Base-by-base conservation (phyloP, 2,329 filamentous ascomycete genomes). In the Aschersonia sp. region DNA sequence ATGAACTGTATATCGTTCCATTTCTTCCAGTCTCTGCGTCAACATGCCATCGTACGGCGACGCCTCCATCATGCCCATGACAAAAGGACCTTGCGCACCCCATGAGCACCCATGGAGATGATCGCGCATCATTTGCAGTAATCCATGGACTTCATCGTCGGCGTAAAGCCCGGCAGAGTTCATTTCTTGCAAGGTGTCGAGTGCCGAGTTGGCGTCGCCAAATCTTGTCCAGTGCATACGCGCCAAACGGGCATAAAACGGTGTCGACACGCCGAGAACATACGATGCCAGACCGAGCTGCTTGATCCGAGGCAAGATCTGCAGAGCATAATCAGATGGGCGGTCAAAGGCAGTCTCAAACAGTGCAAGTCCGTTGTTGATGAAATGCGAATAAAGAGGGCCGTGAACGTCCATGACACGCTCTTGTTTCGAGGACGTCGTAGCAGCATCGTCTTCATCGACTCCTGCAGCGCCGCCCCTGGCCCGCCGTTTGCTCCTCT, bases 161-260 rank as follows among this genome's bases (percentile, higher is more conserved):
- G 75, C 77, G 45, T 73, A 72, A 4, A 85, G 65, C 0, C 81
- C 81, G 1, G 74, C 72, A 35, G 73, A 67, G 41, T 75, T 72
- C 82, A 87, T 85, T 63, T 86, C 82, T 42, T 73, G 68, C 4
- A 86, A 64, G 2, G 83, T 59, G 4, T 70, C 65, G 45, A 79
- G 62, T 30, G 84, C 74, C 1, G 69, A 69, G 3, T 58, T 53
- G 2, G 78, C 67, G 55, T 86, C 78, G 29, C 77, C 72, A 52
- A 77, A 75, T 9, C 77, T 74, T 35, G 66, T 61, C 77, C 82
- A 86, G 48, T 78, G 68, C 29, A 82, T 72, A 10, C 69, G 62
- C 30, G 86, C 69, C 35, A 88, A 71, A 45, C 77, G 70, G 58
- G 84, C 81, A 67, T 85, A 89, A 42, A 89, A 76, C 0, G 74